Conservation (phyloP, 192 early-diverging fungal genomes). For the Backusella liffmaniae region DNA sequence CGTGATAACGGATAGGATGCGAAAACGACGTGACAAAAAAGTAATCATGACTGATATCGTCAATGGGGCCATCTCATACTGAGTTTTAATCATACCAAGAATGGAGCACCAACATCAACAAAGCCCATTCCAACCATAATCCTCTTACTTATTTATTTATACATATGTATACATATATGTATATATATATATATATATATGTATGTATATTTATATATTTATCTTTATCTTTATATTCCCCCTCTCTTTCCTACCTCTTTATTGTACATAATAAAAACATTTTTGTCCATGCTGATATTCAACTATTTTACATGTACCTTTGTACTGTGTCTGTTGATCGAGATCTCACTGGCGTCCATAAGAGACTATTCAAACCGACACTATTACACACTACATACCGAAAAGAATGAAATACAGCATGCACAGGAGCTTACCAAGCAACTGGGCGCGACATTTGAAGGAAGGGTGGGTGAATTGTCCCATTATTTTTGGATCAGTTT, state of each 20-base stretch:
- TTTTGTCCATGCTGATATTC: background rate
- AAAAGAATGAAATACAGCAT: constrained; percentile 22
- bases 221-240: background rate
- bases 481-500: constrained; percentile 67
- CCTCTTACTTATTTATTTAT: background rate
- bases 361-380: constrained; percentile 40
- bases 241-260: too few relatives aligned
- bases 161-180: background rate
- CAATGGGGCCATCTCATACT: constrained; percentile 28
- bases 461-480: constrained; percentile 64
- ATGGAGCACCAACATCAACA: background rate
- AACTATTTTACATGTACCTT: background rate
- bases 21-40: constrained; percentile 34
- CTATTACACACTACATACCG: constrained; percentile 50
- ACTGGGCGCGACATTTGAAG: constrained; percentile 45
- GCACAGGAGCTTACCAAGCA: constrained; percentile 36
- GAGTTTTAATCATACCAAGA: background rate
- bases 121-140: background rate
- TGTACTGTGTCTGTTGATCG: background rate
- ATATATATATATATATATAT: too few relatives aligned
- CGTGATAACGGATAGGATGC: constrained; percentile 47
- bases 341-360: background rate
- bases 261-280: background rate
- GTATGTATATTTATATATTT: too few relatives aligned
- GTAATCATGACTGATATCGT: constrained; percentile 38